Evolutionary conservation across 2,329 filamentous ascomycete species (phyloP).

Genomic region (Trichophyton benhamiae): DNA sequence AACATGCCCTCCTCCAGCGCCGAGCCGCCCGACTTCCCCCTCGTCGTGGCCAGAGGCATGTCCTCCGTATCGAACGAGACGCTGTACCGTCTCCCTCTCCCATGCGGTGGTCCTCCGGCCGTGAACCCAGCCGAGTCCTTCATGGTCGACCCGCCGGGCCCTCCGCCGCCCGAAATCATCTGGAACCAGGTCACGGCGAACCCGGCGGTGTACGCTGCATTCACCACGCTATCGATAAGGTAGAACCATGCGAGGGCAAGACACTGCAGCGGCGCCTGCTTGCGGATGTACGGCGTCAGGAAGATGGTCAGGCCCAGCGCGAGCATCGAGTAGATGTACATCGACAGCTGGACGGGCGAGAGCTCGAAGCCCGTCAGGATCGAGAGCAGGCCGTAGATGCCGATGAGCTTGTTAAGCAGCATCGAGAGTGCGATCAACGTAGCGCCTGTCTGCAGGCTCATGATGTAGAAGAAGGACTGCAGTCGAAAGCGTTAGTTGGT

Average conservation of each 20-base stretch:
- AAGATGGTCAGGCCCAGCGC: slow-evolving; percentile 55
- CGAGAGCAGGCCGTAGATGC: slow-evolving; percentile 79
- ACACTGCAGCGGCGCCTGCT: slow-evolving; percentile 64
- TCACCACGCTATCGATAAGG: slow-evolving; percentile 67
- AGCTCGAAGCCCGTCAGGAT: slow-evolving; percentile 77
- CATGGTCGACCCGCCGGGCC: slow-evolving; percentile 45
- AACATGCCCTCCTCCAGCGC: slow-evolving; percentile 53
- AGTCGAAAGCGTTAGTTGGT: slow-evolving; percentile 10
- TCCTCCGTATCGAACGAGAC: slow-evolving; percentile 42
- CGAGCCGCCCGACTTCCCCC: slow-evolving; percentile 22
- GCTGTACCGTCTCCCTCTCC: slow-evolving; percentile 29
- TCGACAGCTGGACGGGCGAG: slow-evolving; percentile 70
- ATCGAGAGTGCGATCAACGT: slow-evolving; percentile 74
- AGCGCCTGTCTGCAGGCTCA: slow-evolving; percentile 75
- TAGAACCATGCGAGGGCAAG: slow-evolving; percentile 78
- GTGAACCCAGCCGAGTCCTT: slow-evolving; percentile 54
- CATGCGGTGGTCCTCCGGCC: slow-evolving; percentile 37
- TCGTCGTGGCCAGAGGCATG: slow-evolving; percentile 21
- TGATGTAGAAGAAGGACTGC: slow-evolving; percentile 72
- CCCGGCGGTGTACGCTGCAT: slow-evolving; percentile 65
- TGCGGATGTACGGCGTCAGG: slow-evolving; percentile 68
- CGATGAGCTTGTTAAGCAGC: slow-evolving; percentile 84
- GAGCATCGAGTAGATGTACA: slow-evolving; percentile 77
- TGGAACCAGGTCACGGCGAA: slow-evolving; percentile 84
- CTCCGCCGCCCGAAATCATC: slow-evolving; percentile 45